A percentile compares a stretch with the other conserved stretches of the same genome.
phyloP scores from a whole-genome alignment of 768 basidiomycete species.

The Imleria badia region DNA sequence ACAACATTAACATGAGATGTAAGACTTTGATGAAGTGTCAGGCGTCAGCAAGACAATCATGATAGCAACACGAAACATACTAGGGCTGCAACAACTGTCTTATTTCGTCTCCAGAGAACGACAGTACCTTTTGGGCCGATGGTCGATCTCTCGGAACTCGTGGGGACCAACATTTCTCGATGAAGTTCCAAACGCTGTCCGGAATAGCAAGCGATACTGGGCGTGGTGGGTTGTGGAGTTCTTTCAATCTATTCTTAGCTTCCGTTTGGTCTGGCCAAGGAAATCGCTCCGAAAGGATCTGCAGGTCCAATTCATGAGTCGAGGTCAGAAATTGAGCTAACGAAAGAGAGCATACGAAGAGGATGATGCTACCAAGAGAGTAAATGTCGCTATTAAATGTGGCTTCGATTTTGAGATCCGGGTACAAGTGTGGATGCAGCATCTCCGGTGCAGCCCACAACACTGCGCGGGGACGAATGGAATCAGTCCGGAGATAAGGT shows the following conservation, averaged over 20 bases:
- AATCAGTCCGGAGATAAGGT: not conserved
- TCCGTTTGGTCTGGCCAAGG: not conserved
- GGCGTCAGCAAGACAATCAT: not conserved
- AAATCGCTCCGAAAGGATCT: not conserved
- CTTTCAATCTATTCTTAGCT: not conserved
- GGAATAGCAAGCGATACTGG: conserved; percentile 1
- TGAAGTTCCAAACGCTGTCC: not conserved
- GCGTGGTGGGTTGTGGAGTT: not conserved
- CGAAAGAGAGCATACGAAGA: no score
- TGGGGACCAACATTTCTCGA: conserved; percentile 7
- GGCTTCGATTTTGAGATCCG: not conserved
- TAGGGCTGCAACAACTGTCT: not conserved
- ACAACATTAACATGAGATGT: no score
- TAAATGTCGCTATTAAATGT: conserved; percentile 2
- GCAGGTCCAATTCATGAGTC: no score
- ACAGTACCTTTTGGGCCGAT: not conserved
- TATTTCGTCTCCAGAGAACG: not conserved
- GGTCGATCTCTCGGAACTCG: not conserved
- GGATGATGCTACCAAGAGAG: conserved; percentile 3
- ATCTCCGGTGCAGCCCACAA: conserved; percentile 6
- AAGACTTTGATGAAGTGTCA: not conserved
- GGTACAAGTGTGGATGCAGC: not conserved
- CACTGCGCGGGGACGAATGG: not conserved
- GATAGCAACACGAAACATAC: not conserved
- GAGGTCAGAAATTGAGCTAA: no score